These are phyloP conservation scores for Claviceps sorghi DNA, from an alignment of 2,329 filamentous ascomycete species.

Conservation along the genomic window DNA sequence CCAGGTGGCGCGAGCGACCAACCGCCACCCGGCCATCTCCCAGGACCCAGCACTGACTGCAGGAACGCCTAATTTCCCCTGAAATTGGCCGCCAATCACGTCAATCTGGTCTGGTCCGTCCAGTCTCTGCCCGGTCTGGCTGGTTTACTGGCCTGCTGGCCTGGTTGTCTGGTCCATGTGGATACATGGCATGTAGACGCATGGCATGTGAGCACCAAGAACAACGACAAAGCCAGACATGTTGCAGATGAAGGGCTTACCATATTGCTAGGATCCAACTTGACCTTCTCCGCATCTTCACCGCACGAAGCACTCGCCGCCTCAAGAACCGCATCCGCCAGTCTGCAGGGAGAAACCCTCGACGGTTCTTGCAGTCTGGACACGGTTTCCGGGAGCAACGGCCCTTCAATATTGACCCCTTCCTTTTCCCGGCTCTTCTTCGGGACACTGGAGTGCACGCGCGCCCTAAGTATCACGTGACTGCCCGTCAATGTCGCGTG, in stretches of 20 bases:
- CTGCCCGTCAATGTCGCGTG: slow-evolving; percentile 16
- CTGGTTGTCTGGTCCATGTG: too few relatives aligned
- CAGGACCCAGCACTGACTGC: too few relatives aligned
- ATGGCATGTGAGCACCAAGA: background rate
- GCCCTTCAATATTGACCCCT: too few relatives aligned
- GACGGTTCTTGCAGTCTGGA: background rate
- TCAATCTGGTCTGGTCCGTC: background rate
- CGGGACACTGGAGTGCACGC: too few relatives aligned
- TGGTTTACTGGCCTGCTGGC: too few relatives aligned
- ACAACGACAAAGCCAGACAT: background rate
- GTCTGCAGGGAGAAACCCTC: background rate
- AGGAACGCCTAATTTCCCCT: slow-evolving; percentile 13
- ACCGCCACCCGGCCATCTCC: background rate
- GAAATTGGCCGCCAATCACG: slow-evolving; percentile 13
- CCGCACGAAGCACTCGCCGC: too few relatives aligned
- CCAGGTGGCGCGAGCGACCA: background rate
- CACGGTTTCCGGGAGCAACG: background rate
- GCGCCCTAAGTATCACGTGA: slow-evolving; percentile 16
- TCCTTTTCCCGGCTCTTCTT: background rate
- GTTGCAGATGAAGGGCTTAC: background rate
- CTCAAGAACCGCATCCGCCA: background rate
- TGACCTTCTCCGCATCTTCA: too few relatives aligned
- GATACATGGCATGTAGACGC: too few relatives aligned
- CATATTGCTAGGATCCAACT: too few relatives aligned
- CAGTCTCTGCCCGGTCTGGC: too few relatives aligned